Evolutionary conservation across 2,329 filamentous ascomycete species (phyloP).

Genomic region (Phialophora macrospora): DNA sequence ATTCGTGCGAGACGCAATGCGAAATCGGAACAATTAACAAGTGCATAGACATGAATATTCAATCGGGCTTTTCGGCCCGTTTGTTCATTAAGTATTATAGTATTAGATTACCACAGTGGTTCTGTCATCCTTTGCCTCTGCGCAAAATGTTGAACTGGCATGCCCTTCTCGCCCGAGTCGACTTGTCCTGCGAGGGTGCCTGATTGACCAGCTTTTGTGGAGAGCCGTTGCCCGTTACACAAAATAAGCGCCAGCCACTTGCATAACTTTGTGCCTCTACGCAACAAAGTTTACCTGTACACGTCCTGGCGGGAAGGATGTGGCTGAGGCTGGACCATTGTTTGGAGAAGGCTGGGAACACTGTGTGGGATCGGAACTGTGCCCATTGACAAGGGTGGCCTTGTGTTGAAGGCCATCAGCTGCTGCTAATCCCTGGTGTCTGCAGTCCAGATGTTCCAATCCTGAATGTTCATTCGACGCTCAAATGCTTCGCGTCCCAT

Average conservation of each 20-base stretch:
- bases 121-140: neutral
- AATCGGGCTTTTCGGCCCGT: neutral
- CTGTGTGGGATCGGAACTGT: neutral
- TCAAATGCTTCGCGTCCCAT: neutral
- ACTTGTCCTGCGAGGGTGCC: neutral
- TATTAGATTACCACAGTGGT: conserved; percentile 24
- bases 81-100: conserved; percentile 27
- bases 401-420: neutral
- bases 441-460: neutral
- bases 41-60: neutral
- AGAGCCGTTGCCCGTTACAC: neutral
- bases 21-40: neutral
- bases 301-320: neutral
- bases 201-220: neutral
- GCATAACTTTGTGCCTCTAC: neutral
- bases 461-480: neutral
- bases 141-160: neutral
- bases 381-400: neutral
- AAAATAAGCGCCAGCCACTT: conserved; percentile 2
- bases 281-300: neutral
- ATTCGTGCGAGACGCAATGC: neutral
- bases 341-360: neutral
- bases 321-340: conserved; percentile 4
- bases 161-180: neutral
- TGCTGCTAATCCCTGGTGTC: neutral